Percentiles rank a stretch among this genome's conserved stretches.
Conservation (phyloP, 2,329 filamentous ascomycete species). For the Endoconidiophora polonica region DNA sequence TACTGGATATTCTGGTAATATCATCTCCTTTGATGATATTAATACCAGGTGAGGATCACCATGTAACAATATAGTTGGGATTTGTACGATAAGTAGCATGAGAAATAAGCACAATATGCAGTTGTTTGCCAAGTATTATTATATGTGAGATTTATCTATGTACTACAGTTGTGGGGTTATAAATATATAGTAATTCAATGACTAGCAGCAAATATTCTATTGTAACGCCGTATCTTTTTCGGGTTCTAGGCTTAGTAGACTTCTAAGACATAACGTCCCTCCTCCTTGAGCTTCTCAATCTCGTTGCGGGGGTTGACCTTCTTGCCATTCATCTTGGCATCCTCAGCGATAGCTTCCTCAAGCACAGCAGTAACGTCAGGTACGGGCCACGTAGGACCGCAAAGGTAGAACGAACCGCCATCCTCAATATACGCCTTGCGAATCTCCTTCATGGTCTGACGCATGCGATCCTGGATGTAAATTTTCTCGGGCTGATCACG, state of each 20-base stretch:
- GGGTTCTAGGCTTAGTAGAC: constrained; percentile 51
- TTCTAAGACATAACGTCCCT: constrained; percentile 84
- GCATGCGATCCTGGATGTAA: constrained; percentile 98
- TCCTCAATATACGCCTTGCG: constrained; percentile 72
- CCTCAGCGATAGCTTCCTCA: constrained; percentile 71
- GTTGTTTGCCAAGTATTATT: background rate
- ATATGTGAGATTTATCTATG: background rate
- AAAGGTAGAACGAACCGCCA: constrained; percentile 89
- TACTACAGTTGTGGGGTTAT: background rate
- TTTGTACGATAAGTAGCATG: background rate
- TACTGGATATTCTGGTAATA: constrained; percentile 17
- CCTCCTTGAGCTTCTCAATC: constrained; percentile 96
- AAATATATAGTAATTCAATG: background rate
- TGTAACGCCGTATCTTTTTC: background rate
- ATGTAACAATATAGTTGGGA: background rate
- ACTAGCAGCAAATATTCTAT: background rate
- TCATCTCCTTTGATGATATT: constrained; percentile 26
- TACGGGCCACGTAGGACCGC: constrained; percentile 95
- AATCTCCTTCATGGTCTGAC: constrained; percentile 69
- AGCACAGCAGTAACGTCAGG: constrained; percentile 90
- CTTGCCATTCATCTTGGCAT: constrained; percentile 53
- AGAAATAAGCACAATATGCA: background rate
- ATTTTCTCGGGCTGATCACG: constrained; percentile 97
- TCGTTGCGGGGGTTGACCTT: constrained; percentile 78
- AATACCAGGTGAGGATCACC: background rate